A percentile compares a stretch with the other conserved stretches of the same genome.
Evolutionary conservation across 2,329 filamentous ascomycete species (phyloP).

Genomic region (Septoria petroselini): DNA sequence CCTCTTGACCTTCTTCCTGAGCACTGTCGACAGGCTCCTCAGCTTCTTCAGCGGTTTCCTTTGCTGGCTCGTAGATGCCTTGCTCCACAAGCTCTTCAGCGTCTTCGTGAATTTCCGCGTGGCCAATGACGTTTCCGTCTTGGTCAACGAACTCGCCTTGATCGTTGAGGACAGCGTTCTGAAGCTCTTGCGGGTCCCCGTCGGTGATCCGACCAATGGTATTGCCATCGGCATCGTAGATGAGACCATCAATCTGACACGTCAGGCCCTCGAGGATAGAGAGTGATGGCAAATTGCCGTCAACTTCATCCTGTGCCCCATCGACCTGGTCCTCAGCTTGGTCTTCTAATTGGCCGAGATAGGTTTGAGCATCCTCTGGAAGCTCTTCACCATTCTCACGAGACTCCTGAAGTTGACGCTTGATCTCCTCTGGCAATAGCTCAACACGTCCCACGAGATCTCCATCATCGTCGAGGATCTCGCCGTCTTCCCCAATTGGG

Average conservation of each 20-base stretch:
- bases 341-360: slow-evolving; percentile 30
- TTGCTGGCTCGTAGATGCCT: slow-evolving; percentile 44
- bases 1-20: slow-evolving; percentile 33
- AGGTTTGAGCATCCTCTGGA: slow-evolving; percentile 38
- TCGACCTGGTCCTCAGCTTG: slow-evolving; percentile 30
- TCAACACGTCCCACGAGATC: slow-evolving; percentile 55
- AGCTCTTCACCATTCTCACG: slow-evolving; percentile 39
- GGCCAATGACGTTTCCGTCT: slow-evolving; percentile 53
- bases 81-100: slow-evolving; percentile 44
- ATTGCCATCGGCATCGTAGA: slow-evolving; percentile 52
- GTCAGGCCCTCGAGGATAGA: slow-evolving; percentile 49
- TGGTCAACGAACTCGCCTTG: slow-evolving; percentile 56
- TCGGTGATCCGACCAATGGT: slow-evolving; percentile 49
- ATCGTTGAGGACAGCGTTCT: slow-evolving; percentile 51
- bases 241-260: slow-evolving; percentile 47
- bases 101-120: slow-evolving; percentile 51
- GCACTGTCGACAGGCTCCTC: slow-evolving; percentile 44
- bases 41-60: slow-evolving; percentile 42
- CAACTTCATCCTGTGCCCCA: slow-evolving; percentile 34
- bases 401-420: slow-evolving; percentile 43
- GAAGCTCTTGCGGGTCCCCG: slow-evolving; percentile 48
- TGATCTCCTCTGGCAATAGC: slow-evolving; percentile 46
- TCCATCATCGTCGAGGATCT: slow-evolving; percentile 56
- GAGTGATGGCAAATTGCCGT: slow-evolving; percentile 44
- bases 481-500: slow-evolving; percentile 53